Evolutionary conservation across 2,329 filamentous ascomycete species (phyloP), one percentile per base, ranked within the genome.

Genomic region (Arthrobotrys pseudoclavata): DNA sequence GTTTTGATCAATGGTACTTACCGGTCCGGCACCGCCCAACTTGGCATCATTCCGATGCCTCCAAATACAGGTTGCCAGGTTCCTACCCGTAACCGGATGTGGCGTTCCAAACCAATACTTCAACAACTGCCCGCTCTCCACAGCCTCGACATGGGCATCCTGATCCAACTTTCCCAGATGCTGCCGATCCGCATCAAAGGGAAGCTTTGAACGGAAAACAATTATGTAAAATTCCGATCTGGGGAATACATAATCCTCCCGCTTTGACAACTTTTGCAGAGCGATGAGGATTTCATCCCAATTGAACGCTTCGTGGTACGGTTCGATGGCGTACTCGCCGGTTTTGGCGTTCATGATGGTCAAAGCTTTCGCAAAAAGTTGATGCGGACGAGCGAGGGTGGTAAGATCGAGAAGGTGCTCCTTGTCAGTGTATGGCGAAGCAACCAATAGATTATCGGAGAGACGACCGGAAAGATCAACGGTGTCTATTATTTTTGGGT

Each of bases 71-170:
- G 94, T 97, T 50, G 94, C 94, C 81, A 97, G 84, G 84, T 97
- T 97, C 82, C 89, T 86, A 79, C 91, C 87, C 63, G 69, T 79
- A 22, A 91, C 86, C 50, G 83, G 85, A 84, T 96, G 89, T 20
- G 91, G 90, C 37, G 85, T 86, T 1, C 93, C 93, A 83, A 96
- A 97, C 93, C 94, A 97, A 84, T 97, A 97, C 88, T 97, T 97
- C 82, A 97, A 84, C 82, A 97, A 88, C 0, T 93, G 93, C 4
- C 94, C 94, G 81, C 90, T 92, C 45, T 87, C 87, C 18, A 90
- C 91, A 12, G 94, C 94, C 83, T 97, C 94, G 24, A 88, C 87
- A 83, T 97, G 94, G 5, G 92, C 92, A 75, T 89, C 89, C 82
- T 91, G 90, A 84, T 97, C 94, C 34, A 97, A 86, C 26, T 87